These are phyloP conservation scores for Metrosideros polymorpha DNA, from an alignment of 441 rosid genomes.

Conservation along the genomic window DNA sequence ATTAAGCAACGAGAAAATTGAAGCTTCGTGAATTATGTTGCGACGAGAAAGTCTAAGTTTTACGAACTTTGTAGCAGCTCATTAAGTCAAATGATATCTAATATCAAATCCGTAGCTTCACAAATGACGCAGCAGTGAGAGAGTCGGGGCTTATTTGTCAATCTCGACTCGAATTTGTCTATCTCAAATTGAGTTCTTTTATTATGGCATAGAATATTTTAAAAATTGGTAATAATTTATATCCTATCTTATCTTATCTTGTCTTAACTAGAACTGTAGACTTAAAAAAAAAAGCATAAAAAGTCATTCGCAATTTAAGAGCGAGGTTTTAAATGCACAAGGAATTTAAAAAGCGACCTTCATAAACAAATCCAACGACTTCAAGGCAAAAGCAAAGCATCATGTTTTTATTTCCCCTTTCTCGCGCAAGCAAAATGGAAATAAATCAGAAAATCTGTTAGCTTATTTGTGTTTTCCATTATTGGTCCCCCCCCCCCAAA, in stretches of 20 bases:
- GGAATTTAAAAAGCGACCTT: background rate
- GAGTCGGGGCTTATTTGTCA: background rate
- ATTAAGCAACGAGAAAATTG: rapidly evolving
- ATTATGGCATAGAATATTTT: too few relatives aligned
- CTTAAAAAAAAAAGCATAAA: rapidly evolving
- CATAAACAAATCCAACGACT: background rate
- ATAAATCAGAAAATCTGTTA: background rate
- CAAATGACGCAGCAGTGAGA: background rate
- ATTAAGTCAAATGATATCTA: rapidly evolving
- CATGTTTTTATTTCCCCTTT: background rate
- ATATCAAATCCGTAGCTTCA: background rate
- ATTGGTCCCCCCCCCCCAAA: background rate
- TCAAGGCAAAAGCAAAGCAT: background rate
- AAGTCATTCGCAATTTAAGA: background rate
- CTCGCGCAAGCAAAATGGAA: background rate
- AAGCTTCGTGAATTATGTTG: background rate
- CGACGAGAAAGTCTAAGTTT: rapidly evolving
- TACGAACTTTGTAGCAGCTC: rapidly evolving
- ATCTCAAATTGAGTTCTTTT: background rate
- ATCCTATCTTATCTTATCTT: background rate
- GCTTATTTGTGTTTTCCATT: background rate
- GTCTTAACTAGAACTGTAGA: too few relatives aligned
- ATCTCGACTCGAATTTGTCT: background rate
- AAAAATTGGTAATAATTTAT: too few relatives aligned
- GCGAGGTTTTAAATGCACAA: background rate